Evolutionary conservation across 2,329 filamentous ascomycete genomes (phyloP).

Genomic region (Simplicillium aogashimaense): DNA sequence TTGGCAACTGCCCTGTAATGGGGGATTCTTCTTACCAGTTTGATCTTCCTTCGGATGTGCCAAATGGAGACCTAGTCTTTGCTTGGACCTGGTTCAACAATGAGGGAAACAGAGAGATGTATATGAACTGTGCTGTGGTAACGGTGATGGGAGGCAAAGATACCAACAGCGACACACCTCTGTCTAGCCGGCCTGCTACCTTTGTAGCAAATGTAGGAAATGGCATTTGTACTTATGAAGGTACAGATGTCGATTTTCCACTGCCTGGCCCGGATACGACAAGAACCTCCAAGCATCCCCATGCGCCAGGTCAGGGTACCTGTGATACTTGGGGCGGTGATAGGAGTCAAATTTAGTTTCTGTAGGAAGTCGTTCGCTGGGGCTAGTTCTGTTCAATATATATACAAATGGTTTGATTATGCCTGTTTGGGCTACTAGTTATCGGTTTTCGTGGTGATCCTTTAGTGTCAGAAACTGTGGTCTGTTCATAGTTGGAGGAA

Average conservation of each 20-base stretch:
- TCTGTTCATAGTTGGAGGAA: too few species aligned
- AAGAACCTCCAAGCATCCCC: slow-evolving; percentile 9
- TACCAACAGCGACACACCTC: slow-evolving; percentile 14
- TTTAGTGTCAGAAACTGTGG: too few species aligned
- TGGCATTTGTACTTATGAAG: slow-evolving; percentile 44
- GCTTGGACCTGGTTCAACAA: slow-evolving; percentile 57
- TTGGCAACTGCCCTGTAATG: slow-evolving; percentile 23
- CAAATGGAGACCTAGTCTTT: slow-evolving; percentile 40
- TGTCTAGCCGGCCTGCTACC: slow-evolving; percentile 47
- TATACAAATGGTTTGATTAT: too few species aligned
- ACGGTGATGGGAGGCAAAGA: slow-evolving; percentile 25
- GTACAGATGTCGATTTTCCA: slow-evolving; percentile 50
- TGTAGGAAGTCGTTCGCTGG: too few species aligned
- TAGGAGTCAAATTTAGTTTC: background rate
- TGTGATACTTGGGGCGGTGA: slow-evolving; percentile 4
- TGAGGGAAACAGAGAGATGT: slow-evolving; percentile 56
- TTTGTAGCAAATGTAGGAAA: slow-evolving; percentile 57
- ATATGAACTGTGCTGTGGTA: slow-evolving; percentile 58
- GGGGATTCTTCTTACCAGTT: slow-evolving; percentile 37
- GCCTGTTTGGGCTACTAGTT: too few species aligned
- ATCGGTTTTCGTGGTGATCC: too few species aligned
- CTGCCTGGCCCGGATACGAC: slow-evolving; percentile 46
- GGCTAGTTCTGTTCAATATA: too few species aligned
- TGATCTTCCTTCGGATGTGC: slow-evolving; percentile 40
- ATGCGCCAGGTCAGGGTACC: slow-evolving; percentile 3